Conservation (phyloP, 768 basidiomycete species). For the Pleurotus cornucopiae region DNA sequence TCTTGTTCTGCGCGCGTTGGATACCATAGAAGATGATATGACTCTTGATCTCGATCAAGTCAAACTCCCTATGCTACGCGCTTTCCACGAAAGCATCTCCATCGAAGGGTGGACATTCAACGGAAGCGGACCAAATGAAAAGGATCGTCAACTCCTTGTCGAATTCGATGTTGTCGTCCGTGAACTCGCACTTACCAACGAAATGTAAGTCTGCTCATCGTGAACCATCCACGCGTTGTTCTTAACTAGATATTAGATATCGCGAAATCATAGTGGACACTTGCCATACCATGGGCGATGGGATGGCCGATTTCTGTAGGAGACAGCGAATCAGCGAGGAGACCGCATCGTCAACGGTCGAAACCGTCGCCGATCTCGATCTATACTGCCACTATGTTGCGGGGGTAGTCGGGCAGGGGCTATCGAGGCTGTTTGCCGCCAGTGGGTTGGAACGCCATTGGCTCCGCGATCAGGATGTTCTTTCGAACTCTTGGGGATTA, state of each 20-base stretch:
- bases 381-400: slow-evolving; percentile 4
- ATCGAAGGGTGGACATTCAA: neutral
- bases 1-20: neutral
- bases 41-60: slow-evolving; percentile 1
- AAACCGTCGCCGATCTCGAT: neutral
- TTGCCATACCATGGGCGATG: neutral
- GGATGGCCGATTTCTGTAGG: slow-evolving; percentile 2
- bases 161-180: slow-evolving; percentile 4
- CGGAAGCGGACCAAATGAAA: slow-evolving; percentile 5
- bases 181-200: neutral
- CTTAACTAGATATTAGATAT: neutral
- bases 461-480: slow-evolving; percentile 1
- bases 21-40: slow-evolving; percentile 5
- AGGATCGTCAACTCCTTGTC: slow-evolving; percentile 2
- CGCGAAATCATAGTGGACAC: neutral
- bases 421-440: neutral
- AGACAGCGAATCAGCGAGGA: neutral
- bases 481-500: neutral
- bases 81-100: slow-evolving; percentile 5
- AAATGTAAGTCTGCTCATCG: neutral
- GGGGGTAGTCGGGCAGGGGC: neutral
- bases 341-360: neutral
- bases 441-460: neutral
- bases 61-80: slow-evolving; percentile 1
- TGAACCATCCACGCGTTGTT: neutral